Evolutionary conservation across 345 rosid genomes (phyloP), one percentile per base, ranked within the genome.

Genomic region (Capsella bursapastoris): DNA sequence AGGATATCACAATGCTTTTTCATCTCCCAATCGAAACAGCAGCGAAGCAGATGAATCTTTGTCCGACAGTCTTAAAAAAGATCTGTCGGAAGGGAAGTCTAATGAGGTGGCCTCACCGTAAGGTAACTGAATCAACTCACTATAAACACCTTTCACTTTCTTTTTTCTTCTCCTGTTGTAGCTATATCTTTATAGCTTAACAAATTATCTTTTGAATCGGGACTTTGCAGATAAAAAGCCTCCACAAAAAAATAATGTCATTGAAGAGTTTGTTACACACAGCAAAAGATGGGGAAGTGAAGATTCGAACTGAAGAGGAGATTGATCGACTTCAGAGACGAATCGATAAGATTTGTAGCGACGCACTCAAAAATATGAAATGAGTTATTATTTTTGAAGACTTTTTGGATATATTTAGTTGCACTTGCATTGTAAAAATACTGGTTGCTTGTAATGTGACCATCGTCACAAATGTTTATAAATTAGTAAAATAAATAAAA

Each of bases 21-120:
- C 34, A 69, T 62, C 41, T 68, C 28, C 74, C 79, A 2, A 68
- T 76, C 0, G 44, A 44, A 53, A 18, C 14, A 47, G 79, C 79
- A 6, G 79, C 74, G 41, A 16, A 35, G 2, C 1, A 55, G 3
- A 0, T 76, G 64, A 55, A 16, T 3, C 56, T 76, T 0, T 76
- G 79, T 18, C 51, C 64, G 0, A 76, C 79, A 2, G 79, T 75
- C 9, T 9, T 55, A 1, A 76, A 76, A 8, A 76, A 69, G 3
- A 68, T 75, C 0, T 68, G 79, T 1, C 31, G 79, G 0, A 61
- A 13, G 6, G 74, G 79, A 43, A 64, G 74, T 0, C 4, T 75
- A 3, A 3, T 2, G 3, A 41, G 79, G 0, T 75, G 79, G 79
- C 74, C 79, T 0, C 57, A 75, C 8, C 18, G 79, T 0, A 75